Conservation (phyloP, 2,329 filamentous ascomycete genomes). For the Didymellaceae sp. region DNA sequence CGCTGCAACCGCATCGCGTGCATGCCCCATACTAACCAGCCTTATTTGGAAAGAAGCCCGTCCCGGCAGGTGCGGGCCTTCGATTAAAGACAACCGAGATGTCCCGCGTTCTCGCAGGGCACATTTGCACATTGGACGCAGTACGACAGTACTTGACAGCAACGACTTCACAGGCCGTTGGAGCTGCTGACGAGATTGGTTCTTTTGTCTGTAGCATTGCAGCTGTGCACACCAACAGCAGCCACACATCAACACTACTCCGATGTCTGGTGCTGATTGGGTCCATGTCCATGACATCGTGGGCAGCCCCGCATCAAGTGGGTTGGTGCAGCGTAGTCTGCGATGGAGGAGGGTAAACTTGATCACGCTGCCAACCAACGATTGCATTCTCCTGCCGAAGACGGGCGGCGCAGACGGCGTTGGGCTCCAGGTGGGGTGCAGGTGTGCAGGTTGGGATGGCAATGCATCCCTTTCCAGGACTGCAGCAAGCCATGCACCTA, state of each 20-base stretch:
- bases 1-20: conserved; percentile 39
- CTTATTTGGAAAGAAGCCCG: conserved; percentile 41
- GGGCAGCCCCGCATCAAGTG: conserved; percentile 21
- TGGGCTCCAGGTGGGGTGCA: conserved; percentile 32
- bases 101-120: not conserved
- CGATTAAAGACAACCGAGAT: conserved; percentile 5
- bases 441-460: conserved; percentile 27
- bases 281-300: not conserved
- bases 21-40: conserved; percentile 19
- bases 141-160: not conserved
- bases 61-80: conserved; percentile 7
- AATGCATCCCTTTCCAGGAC: conserved; percentile 29
- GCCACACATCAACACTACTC: not conserved
- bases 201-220: not conserved
- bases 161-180: not conserved
- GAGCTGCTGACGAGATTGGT: not conserved
- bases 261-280: conserved; percentile 1
- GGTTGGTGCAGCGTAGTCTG: conserved; percentile 12
- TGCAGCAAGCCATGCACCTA: conserved; percentile 30
- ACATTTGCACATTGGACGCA: not conserved
- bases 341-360: conserved; percentile 21
- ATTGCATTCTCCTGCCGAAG: conserved; percentile 25
- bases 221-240: not conserved
- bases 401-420: conserved; percentile 23
- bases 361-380: conserved; percentile 29